phyloP scores from a whole-genome alignment of 257 asterid species.

The Petunia secreta region DNA sequence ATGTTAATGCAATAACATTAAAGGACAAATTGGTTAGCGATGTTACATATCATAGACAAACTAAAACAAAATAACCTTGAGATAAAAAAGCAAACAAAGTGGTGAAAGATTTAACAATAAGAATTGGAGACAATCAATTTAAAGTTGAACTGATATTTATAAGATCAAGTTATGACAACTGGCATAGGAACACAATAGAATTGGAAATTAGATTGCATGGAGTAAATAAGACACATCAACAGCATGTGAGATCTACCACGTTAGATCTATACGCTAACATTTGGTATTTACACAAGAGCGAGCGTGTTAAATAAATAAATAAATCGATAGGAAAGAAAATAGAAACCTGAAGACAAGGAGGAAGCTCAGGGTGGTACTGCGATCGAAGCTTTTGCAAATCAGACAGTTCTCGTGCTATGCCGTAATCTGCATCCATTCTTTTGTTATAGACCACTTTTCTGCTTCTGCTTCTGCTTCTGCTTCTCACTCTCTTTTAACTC shows the following conservation, averaged over 20 bases:
- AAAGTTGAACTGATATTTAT: no score
- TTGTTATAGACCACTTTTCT: background rate
- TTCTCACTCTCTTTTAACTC: conserved; percentile 22
- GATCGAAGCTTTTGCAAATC: conserved; percentile 86
- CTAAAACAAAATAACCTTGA: background rate
- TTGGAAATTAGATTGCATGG: background rate
- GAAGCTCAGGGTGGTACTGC: conserved; percentile 73
- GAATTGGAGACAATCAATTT: background rate
- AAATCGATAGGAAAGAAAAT: background rate
- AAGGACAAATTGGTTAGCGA: background rate
- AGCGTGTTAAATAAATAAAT: background rate
- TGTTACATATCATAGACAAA: background rate
- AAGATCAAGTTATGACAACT: background rate
- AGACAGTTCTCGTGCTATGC: conserved; percentile 73
- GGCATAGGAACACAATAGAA: background rate
- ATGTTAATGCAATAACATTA: background rate
- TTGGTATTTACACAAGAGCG: no score
- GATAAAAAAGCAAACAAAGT: background rate
- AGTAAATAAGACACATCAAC: background rate
- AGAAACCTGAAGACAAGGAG: conserved; percentile 91
- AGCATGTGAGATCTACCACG: conserved; percentile 27
- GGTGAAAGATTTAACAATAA: conserved; percentile 15
- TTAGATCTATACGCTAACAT: conserved; percentile 33
- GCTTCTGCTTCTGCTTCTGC: background rate
- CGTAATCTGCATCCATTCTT: conserved; percentile 84